phyloP scores from a whole-genome alignment of 208 protist genomes.

The Wallacemonas sp. region DNA sequence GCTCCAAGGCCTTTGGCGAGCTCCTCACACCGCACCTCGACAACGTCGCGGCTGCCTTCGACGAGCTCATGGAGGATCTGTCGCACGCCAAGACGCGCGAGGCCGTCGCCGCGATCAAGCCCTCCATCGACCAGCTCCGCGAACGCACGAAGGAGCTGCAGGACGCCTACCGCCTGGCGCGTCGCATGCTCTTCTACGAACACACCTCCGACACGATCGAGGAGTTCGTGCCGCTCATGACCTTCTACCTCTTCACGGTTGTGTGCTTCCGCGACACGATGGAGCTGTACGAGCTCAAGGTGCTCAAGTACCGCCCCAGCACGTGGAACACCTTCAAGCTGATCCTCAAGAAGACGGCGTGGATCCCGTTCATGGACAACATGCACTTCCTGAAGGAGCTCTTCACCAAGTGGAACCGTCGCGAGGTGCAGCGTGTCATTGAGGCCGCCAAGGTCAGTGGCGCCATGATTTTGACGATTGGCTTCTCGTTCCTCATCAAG shows the following conservation, averaged over 20 bases:
- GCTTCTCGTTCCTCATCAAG: slow-evolving; percentile 75
- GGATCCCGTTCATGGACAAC: slow-evolving; percentile 63
- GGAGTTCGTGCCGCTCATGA: slow-evolving; percentile 91
- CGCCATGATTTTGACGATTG: slow-evolving; percentile 84
- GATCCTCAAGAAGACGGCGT: slow-evolving; percentile 46
- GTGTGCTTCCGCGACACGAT: slow-evolving; percentile 79
- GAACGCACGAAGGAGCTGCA: slow-evolving; percentile 60
- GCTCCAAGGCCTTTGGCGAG: slow-evolving; percentile 66
- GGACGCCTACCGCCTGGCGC: slow-evolving; percentile 53
- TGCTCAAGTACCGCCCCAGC: slow-evolving; percentile 40
- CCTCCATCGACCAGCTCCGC: slow-evolving; percentile 45
- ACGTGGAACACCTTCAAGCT: slow-evolving; percentile 22
- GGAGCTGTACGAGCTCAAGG: slow-evolving; percentile 55
- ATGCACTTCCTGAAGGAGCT: slow-evolving; percentile 55
- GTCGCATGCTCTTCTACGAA: slow-evolving; percentile 85
- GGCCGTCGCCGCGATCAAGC: slow-evolving; percentile 35
- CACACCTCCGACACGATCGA: slow-evolving; percentile 64
- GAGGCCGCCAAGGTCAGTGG: slow-evolving; percentile 87
- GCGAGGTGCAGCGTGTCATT: slow-evolving; percentile 82
- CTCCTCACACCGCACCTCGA: slow-evolving; percentile 58
- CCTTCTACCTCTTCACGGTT: slow-evolving; percentile 88
- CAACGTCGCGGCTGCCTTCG: slow-evolving; percentile 53
- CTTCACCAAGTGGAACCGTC: slow-evolving; percentile 48
- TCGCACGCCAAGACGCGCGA: slow-evolving; percentile 46
- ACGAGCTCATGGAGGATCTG: slow-evolving; percentile 63